Percentiles rank a stretch among this genome's conserved stretches.
Conservation (phyloP, 805 yeast genomes). For the Yamadazyma sp. region DNA sequence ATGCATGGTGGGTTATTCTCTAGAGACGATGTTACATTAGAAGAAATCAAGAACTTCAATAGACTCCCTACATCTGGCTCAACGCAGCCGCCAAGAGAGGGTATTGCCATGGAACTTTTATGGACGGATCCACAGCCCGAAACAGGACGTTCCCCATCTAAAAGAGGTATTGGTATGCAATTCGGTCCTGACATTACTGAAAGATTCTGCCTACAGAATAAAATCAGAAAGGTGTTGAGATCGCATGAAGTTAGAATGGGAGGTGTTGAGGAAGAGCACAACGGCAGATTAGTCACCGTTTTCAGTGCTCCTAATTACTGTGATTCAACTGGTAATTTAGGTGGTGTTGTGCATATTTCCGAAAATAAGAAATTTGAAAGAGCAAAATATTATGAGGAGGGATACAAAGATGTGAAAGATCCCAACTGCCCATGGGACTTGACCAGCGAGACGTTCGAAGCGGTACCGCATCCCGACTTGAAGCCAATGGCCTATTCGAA, state of each 20-base stretch:
- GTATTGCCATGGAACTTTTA: slow-evolving; percentile 91
- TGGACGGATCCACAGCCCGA: slow-evolving; percentile 95
- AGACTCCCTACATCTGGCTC: slow-evolving; percentile 54
- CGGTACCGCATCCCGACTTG: slow-evolving; percentile 86
- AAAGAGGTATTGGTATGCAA: slow-evolving; percentile 93
- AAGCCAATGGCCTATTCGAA: slow-evolving; percentile 89
- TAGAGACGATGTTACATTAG: slow-evolving; percentile 64
- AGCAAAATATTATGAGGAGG: slow-evolving; percentile 44
- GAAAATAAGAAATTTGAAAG: slow-evolving; percentile 46
- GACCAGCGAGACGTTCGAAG: slow-evolving; percentile 62
- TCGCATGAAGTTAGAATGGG: slow-evolving; percentile 94
- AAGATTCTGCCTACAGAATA: slow-evolving; percentile 68
- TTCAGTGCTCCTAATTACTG: slow-evolving; percentile 98
- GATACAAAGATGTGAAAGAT: slow-evolving; percentile 36
- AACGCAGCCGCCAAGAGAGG: slow-evolving; percentile 85
- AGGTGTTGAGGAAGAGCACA: slow-evolving; percentile 87
- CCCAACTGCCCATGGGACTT: slow-evolving; percentile 47
- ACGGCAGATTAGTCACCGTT: slow-evolving; percentile 85
- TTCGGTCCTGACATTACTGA: slow-evolving; percentile 96
- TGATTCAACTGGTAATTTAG: slow-evolving; percentile 86
- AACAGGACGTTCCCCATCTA: slow-evolving; percentile 80
- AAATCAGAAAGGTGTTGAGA: slow-evolving; percentile 76
- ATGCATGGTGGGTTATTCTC: slow-evolving; percentile 97
- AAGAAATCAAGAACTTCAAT: slow-evolving; percentile 70
- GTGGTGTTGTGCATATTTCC: slow-evolving; percentile 80